Percentiles rank a stretch among this genome's conserved stretches.
phyloP scores from a whole-genome alignment of 805 yeast species.

The Cyberlindnera xylosilytica region DNA sequence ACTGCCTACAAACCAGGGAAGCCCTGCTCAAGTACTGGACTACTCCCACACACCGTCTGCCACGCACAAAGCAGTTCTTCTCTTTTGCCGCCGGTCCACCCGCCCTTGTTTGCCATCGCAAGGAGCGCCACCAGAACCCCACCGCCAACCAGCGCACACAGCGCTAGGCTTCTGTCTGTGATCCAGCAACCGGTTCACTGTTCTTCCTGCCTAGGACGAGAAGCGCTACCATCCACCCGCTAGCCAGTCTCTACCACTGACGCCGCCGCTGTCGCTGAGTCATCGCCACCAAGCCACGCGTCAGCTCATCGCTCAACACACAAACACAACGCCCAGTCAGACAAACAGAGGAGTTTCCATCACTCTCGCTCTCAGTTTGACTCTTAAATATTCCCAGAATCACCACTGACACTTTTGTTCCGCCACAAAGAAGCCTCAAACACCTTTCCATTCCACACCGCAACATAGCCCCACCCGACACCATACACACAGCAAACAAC shows the following conservation, averaged over 20 bases:
- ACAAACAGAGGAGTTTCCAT: too few species aligned
- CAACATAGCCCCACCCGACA: background rate
- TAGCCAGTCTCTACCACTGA: too few species aligned
- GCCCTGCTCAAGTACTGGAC: background rate
- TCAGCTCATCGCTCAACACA: background rate
- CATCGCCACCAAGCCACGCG: background rate
- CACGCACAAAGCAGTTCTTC: background rate
- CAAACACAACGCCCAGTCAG: too few species aligned
- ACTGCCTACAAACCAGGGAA: too few species aligned
- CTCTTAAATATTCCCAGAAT: too few species aligned
- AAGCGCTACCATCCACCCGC: background rate
- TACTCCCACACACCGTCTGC: background rate
- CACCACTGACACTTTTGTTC: too few species aligned
- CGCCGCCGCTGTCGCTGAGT: background rate
- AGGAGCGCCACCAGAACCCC: background rate
- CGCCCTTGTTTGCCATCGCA: background rate
- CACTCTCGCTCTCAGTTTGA: too few species aligned
- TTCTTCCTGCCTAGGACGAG: too few species aligned
- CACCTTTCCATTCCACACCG: background rate
- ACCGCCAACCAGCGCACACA: background rate
- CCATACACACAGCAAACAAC: slow-evolving; percentile 1
- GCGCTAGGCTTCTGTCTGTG: too few species aligned
- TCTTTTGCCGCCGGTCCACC: background rate
- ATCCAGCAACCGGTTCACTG: too few species aligned
- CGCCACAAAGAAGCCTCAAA: too few species aligned